phyloP scores from a whole-genome alignment of 805 yeast genomes.

The Saccharomycopsis malanga region DNA sequence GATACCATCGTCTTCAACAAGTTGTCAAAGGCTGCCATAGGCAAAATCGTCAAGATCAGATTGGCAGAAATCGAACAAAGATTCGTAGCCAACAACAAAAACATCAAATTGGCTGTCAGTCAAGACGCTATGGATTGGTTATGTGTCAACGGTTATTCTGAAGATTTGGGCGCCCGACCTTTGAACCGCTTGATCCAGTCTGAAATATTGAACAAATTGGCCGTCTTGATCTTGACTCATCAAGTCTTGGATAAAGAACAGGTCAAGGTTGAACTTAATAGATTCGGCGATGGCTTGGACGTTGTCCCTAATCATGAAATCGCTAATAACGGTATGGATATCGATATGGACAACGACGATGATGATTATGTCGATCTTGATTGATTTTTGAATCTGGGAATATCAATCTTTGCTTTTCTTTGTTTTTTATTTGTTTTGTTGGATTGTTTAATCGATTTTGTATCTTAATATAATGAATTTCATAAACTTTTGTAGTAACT shows the following conservation, averaged over 20 bases:
- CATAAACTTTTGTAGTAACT: no score
- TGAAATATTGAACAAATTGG: conserved; percentile 81
- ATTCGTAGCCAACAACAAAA: conserved; percentile 78
- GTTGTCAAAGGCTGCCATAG: conserved; percentile 82
- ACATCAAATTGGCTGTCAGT: conserved; percentile 63
- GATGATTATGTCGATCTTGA: conserved; percentile 38
- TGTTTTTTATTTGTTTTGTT: not conserved
- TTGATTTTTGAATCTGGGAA: no score
- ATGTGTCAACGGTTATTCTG: conserved; percentile 80
- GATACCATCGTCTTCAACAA: conserved; percentile 91
- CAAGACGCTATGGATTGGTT: conserved; percentile 75
- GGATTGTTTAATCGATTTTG: not conserved
- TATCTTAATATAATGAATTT: not conserved
- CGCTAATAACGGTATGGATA: conserved; percentile 39
- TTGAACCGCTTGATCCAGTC: conserved; percentile 85
- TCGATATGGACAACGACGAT: conserved; percentile 53
- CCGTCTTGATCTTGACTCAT: conserved; percentile 80
- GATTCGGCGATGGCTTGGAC: conserved; percentile 56
- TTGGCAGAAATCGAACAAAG: conserved; percentile 78
- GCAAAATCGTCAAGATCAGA: conserved; percentile 84
- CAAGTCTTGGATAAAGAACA: conserved; percentile 84
- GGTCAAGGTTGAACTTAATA: conserved; percentile 52
- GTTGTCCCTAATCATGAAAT: conserved; percentile 83
- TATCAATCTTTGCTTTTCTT: no score
- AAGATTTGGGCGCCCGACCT: conserved; percentile 96